These are phyloP conservation scores for Xerocomus minutiporus DNA, from an alignment of 1,284 basidiomycete species.

Conservation along the genomic window DNA sequence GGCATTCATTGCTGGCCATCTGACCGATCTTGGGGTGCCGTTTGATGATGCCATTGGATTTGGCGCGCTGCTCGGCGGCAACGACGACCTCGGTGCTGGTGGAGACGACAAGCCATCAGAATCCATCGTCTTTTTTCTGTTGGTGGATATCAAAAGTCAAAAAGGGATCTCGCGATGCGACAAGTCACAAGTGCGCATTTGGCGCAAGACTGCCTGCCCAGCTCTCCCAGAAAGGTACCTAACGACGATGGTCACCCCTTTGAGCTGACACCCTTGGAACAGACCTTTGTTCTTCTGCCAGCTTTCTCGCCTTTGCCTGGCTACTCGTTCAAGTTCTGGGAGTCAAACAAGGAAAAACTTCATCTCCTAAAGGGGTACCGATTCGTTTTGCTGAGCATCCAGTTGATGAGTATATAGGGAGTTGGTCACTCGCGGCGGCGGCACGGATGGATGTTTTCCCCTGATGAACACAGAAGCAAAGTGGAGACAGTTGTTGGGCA, in stretches of 20 bases:
- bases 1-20: constrained; percentile 53
- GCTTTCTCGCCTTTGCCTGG: constrained; percentile 47
- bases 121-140: constrained; percentile 34
- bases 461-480: constrained; percentile 44
- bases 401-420: constrained; percentile 45
- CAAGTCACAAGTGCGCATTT: too few relatives aligned
- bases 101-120: constrained; percentile 42
- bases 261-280: constrained; percentile 42
- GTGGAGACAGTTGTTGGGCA: constrained; percentile 48
- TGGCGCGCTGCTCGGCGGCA: constrained; percentile 69
- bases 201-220: too few relatives aligned
- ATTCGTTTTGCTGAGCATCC: constrained; percentile 57
- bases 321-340: constrained; percentile 52
- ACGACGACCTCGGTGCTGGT: constrained; percentile 40
- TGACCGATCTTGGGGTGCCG: constrained; percentile 37
- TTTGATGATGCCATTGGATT: constrained; percentile 45
- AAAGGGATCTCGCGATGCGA: neutral
- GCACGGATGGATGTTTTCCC: constrained; percentile 55
- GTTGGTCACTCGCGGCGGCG: constrained; percentile 51
- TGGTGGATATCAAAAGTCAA: constrained; percentile 8
- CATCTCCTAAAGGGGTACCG: constrained; percentile 48
- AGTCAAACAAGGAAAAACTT: constrained; percentile 55
- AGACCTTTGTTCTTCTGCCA: constrained; percentile 51
- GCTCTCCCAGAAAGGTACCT: too few relatives aligned
- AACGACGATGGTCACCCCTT: constrained; percentile 32